These are phyloP conservation scores for Aspergillus nanangensis DNA, from an alignment of 495 filamentous ascomycete genomes.

Conservation along the genomic window DNA sequence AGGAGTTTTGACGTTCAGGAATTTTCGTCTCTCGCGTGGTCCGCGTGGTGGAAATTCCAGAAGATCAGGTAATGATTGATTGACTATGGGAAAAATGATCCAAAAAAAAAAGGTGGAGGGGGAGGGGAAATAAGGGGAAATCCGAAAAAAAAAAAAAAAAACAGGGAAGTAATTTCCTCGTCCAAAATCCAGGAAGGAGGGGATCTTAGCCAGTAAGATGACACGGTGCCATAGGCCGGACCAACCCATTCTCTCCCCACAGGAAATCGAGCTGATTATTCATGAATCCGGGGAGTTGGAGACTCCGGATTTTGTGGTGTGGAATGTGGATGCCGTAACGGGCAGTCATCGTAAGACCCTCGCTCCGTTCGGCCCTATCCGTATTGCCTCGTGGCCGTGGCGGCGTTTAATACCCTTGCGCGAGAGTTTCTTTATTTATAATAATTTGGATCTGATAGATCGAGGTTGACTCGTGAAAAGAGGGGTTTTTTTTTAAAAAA, in stretches of 20 bases:
- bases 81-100: too few relatives aligned
- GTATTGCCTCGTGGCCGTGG: constrained; percentile 2
- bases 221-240: background rate
- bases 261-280: constrained; percentile 8
- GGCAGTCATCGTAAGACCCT: constrained; percentile 1
- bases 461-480: too few relatives aligned
- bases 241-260: background rate
- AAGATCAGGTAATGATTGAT: background rate
- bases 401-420: background rate
- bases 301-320: constrained; percentile 12
- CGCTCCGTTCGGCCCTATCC: too few relatives aligned
- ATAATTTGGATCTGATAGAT: too few relatives aligned
- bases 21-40: constrained; percentile 4
- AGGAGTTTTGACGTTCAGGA: background rate
- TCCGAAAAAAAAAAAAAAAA: too few relatives aligned
- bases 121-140: too few relatives aligned
- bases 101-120: too few relatives aligned
- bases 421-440: too few relatives aligned
- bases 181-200: too few relatives aligned
- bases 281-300: constrained; percentile 18
- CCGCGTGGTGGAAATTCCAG: constrained; percentile 10
- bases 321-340: background rate
- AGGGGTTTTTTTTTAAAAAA: too few relatives aligned
- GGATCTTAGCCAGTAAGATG: too few relatives aligned
- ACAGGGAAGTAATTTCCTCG: too few relatives aligned